phyloP scores from a whole-genome alignment of 2,329 filamentous ascomycete species.

The Colletotrichum cordylinicola region DNA sequence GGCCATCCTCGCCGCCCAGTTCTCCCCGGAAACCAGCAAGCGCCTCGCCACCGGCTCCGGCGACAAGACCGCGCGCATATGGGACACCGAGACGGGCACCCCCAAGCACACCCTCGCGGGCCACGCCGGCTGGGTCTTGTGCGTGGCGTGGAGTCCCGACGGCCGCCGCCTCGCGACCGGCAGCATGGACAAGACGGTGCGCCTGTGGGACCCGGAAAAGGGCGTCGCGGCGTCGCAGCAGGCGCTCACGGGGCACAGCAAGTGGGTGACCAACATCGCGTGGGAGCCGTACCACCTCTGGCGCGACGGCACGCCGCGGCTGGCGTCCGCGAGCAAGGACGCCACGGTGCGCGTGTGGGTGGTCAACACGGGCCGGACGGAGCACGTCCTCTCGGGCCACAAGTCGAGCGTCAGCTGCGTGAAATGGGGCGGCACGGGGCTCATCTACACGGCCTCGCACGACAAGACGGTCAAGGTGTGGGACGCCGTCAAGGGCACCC shows the following conservation, averaged over 20 bases:
- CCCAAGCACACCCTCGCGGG: conserved; percentile 85
- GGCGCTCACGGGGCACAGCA: conserved; percentile 80
- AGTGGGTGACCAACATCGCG: conserved; percentile 80
- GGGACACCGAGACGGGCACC: conserved; percentile 94
- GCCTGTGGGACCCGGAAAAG: conserved; percentile 85
- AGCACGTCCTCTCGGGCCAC: conserved; percentile 86
- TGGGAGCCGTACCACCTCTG: conserved; percentile 96
- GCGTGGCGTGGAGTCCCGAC: conserved; percentile 87
- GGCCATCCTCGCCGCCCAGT: conserved; percentile 84
- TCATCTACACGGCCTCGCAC: conserved; percentile 84
- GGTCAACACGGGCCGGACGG: conserved; percentile 76
- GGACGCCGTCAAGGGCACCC: conserved; percentile 79
- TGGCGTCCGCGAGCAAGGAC: conserved; percentile 91
- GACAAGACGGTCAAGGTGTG: conserved; percentile 94
- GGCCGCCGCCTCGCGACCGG: conserved; percentile 83
- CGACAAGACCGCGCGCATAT: conserved; percentile 89
- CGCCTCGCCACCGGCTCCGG: conserved; percentile 88
- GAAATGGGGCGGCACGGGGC: conserved; percentile 89
- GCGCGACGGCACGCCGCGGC: conserved; percentile 72
- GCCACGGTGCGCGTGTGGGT: conserved; percentile 88
- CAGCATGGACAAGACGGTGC: conserved; percentile 91
- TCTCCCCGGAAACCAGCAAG: conserved; percentile 79
- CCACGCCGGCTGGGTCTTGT: conserved; percentile 89
- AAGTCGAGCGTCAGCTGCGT: conserved; percentile 90
- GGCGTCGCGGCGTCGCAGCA: conserved; percentile 74